Percentiles rank a stretch among this genome's conserved stretches.
phyloP scores from a whole-genome alignment of 2,329 filamentous ascomycete species.

The Fusarium praegraminearum region DNA sequence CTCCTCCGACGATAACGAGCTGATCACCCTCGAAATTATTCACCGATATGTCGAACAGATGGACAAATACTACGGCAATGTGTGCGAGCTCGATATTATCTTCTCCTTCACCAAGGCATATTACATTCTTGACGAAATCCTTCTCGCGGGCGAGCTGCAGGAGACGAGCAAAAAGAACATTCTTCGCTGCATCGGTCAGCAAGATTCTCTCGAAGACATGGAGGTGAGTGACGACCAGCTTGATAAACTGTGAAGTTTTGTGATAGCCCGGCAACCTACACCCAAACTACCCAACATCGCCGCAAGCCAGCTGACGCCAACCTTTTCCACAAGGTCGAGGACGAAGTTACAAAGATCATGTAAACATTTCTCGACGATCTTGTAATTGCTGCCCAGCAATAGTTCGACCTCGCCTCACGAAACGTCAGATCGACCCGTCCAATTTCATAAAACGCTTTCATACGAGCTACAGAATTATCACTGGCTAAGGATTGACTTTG shows the following conservation, averaged over 20 bases:
- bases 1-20: slow-evolving; percentile 96
- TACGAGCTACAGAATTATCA: slow-evolving; percentile 17
- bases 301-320: slow-evolving; percentile 50
- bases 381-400: slow-evolving; percentile 38
- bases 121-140: slow-evolving; percentile 96
- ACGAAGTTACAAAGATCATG: slow-evolving; percentile 92
- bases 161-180: slow-evolving; percentile 99
- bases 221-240: slow-evolving; percentile 77
- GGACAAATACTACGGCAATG: slow-evolving; percentile 99
- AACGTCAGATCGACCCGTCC: slow-evolving; percentile 38
- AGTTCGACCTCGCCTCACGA: slow-evolving; percentile 30
- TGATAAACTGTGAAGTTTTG: slow-evolving; percentile 35
- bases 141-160: slow-evolving; percentile 95
- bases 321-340: slow-evolving; percentile 75
- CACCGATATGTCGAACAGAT: slow-evolving; percentile 99
- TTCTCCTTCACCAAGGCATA: slow-evolving; percentile 99
- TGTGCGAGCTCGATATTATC: slow-evolving; percentile 99
- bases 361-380: slow-evolving; percentile 57
- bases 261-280: slow-evolving; percentile 35
- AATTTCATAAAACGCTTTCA: slow-evolving; percentile 18
- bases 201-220: slow-evolving; percentile 98
- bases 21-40: slow-evolving; percentile 98
- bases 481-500: slow-evolving; percentile 49
- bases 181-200: slow-evolving; percentile 92
- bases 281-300: slow-evolving; percentile 23